A percentile compares a stretch with the other conserved stretches of the same genome.
These are phyloP conservation scores for Peronospora belbahrii DNA, from an alignment of 352 stramenopile species.

Conservation along the genomic window DNA sequence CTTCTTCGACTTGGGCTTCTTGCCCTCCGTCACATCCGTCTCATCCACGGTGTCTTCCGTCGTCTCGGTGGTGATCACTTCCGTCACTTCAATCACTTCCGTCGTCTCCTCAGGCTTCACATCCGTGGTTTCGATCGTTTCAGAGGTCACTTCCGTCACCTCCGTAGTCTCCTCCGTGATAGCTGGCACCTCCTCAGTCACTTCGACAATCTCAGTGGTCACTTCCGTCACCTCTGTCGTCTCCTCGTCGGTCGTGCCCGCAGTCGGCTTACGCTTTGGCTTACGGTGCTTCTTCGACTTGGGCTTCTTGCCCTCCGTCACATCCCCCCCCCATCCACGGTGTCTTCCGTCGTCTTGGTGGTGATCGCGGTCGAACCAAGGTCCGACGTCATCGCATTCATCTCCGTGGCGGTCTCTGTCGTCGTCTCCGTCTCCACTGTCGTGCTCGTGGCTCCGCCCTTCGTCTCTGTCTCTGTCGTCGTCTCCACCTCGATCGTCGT, in stretches of 20 bases:
- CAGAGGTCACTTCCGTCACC: constrained; percentile 1
- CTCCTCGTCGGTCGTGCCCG: constrained; percentile 1
- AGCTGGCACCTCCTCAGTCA: constrained; percentile 1
- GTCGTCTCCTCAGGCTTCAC: neutral
- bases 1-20: constrained; percentile 12
- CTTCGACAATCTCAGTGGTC: neutral
- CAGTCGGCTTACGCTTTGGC: constrained; percentile 3
- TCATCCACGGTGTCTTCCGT: constrained; percentile 1
- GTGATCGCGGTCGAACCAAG: constrained; percentile 1
- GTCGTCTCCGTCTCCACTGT: too few species aligned
- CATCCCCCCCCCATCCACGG: constrained; percentile 1
- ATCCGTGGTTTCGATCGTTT: neutral
- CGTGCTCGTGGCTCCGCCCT: too few species aligned
- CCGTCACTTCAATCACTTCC: constrained; percentile 7
- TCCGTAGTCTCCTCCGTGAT: constrained; percentile 10
- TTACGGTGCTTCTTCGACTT: constrained; percentile 13
- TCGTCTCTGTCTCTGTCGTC: too few species aligned
- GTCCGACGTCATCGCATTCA: too few species aligned
- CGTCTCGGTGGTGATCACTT: constrained; percentile 11
- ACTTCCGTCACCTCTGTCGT: constrained; percentile 6
- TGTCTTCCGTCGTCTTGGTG: constrained; percentile 1
- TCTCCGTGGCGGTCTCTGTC: too few species aligned
- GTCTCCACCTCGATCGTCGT: too few species aligned
- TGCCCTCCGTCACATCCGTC: constrained; percentile 6
- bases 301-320: constrained; percentile 7